Base-by-base conservation (phyloP, 2,329 filamentous ascomycete species). In the Pseudodiploospora longispora region DNA sequence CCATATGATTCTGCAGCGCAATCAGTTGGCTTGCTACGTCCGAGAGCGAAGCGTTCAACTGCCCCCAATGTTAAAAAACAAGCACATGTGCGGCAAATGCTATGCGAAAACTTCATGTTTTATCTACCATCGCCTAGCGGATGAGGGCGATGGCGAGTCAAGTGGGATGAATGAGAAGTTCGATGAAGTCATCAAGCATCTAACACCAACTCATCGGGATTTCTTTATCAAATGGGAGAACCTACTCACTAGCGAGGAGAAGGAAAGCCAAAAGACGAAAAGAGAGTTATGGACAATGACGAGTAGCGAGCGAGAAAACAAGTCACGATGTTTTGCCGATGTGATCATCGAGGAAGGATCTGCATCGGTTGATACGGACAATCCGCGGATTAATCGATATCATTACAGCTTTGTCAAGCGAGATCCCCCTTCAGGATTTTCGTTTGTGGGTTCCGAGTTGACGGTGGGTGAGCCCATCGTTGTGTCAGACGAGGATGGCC, bases 201-300 rank as follows among this genome's bases (percentile, higher is more conserved):
- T 95, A n/a, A 86, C 78, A 5, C 74, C 83, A 2, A 70, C 67
- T 0, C 86, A 96, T 57, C 80, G 80, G 52, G 77, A 82, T 0
- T 98, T 97, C 62, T 96, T 98, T 64, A 74, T 85, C 50, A 95
- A 93, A 59, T 98, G 93, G 93, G 93, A 98, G 62, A 77, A 83
- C 41, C 72, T 98, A 10, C 71, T 98, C 33, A 97, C 91, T 0
- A 93, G 93, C 60, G 93, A 98, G 68, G 93, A 98, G 62, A 87
- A 84, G 55, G 89, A 95, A 56, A 81, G 85, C 58, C 84, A 93
- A 59, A 94, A 86, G 57, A 84, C 89, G 50, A 82, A 89, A 49
- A 76, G 89, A 52, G 93, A 98, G 60, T 70, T 98, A 3, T 98
- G 93, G 93, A 96, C 90, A 1, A 94, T 98, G 86, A 69, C 90